Conservation (phyloP, 345 rosid genomes). For the Streptanthus diversifolius region DNA sequence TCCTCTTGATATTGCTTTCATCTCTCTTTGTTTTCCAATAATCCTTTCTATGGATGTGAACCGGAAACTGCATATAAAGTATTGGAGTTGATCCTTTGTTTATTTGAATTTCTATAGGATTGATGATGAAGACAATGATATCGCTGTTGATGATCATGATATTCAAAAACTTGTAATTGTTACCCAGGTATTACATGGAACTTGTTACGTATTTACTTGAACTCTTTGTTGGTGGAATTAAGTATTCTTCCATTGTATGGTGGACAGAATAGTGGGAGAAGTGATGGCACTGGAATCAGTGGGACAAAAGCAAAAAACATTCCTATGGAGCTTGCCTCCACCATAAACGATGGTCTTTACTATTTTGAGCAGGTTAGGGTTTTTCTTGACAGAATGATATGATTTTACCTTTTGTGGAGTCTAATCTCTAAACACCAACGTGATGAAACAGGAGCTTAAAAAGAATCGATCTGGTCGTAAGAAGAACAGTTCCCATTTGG, state of each 20-base stretch:
- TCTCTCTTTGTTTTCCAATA: background rate
- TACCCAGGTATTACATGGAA: constrained; percentile 60
- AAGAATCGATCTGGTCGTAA: constrained; percentile 49
- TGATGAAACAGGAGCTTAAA: constrained; percentile 64
- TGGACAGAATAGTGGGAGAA: constrained; percentile 65
- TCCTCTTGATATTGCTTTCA: constrained; percentile 15
- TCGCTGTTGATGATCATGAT: constrained; percentile 66
- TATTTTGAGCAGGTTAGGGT: constrained; percentile 80
- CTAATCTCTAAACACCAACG: background rate
- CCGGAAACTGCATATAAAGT: constrained; percentile 1
- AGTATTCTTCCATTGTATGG: constrained; percentile 22
- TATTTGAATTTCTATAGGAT: constrained; percentile 41
- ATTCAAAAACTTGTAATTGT: constrained; percentile 95
- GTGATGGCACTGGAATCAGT: constrained; percentile 44
- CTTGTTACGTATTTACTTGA: background rate
- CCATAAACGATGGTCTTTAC: constrained; percentile 90
- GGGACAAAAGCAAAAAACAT: constrained; percentile 50
- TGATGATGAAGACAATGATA: constrained; percentile 83
- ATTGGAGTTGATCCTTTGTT: constrained; percentile 13
- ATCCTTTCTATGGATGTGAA: background rate
- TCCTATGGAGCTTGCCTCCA: constrained; percentile 73
- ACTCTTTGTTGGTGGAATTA: constrained; percentile 17
- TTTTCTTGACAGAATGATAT: background rate
- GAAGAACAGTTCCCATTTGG: constrained; percentile 50
- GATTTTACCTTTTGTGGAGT: background rate